Conservation (phyloP, 2,329 filamentous ascomycete species). For the Fusarium lyarnte region DNA sequence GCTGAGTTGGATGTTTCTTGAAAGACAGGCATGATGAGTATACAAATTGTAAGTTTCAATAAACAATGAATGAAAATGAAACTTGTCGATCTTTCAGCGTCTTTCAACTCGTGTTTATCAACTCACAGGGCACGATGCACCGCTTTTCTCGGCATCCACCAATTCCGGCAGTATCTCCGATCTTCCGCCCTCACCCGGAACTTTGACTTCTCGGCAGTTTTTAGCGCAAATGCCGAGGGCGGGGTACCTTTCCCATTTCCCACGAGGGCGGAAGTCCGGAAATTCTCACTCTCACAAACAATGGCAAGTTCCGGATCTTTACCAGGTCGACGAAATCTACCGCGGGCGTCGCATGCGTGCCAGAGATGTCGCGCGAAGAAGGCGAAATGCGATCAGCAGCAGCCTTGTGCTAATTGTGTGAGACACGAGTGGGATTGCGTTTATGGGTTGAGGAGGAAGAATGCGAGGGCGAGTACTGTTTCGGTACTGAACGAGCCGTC, state of each 20-base stretch:
- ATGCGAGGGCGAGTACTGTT: background rate
- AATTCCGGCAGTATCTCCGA: background rate
- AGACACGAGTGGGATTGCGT: background rate
- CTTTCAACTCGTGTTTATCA: background rate
- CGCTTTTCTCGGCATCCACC: background rate
- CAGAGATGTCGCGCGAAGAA: background rate
- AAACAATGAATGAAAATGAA: background rate
- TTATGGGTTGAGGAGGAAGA: background rate
- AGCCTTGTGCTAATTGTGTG: conserved; percentile 1
- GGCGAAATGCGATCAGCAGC: conserved; percentile 1
- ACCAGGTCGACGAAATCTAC: background rate
- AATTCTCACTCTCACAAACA: background rate
- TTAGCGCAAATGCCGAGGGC: background rate
- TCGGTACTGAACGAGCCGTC: background rate
- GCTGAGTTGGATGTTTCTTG: conserved; percentile 9
- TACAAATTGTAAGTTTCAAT: rapidly evolving
- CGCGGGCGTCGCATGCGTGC: conserved; percentile 3
- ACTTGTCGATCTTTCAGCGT: too few species aligned
- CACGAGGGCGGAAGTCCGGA: background rate
- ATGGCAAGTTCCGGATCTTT: background rate
- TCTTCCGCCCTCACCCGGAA: conserved; percentile 1
- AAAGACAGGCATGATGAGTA: conserved; percentile 10
- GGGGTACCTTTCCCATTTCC: background rate
- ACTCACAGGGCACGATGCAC: background rate
- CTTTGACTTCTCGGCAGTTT: background rate